Conservation (phyloP, 768 basidiomycete genomes). For the Naganishia randhawae region DNA sequence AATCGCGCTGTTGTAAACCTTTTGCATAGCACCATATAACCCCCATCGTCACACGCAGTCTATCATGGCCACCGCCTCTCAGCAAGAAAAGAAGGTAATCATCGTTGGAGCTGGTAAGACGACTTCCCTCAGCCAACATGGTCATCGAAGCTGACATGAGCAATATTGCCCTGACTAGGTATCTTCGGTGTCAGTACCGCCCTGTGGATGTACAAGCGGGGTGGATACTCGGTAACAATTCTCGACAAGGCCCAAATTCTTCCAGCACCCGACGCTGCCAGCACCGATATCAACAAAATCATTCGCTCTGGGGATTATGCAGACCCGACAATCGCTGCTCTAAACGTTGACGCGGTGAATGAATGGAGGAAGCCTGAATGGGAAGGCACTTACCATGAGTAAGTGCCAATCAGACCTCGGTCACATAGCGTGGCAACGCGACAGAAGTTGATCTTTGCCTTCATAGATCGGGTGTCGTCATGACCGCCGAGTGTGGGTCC, state of each 20-base stretch:
- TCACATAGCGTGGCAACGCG: not conserved
- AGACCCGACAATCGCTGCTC: conserved; percentile 50
- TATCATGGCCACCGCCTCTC: conserved; percentile 1
- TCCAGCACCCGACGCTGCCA: conserved; percentile 79
- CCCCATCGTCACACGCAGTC: not conserved
- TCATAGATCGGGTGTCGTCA: conserved; percentile 63
- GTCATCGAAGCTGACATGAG: not conserved
- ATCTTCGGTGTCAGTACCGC: conserved; percentile 86
- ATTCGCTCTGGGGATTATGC: conserved; percentile 50
- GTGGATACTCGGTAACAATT: conserved; percentile 69
- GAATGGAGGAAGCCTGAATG: conserved; percentile 64
- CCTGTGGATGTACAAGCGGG: conserved; percentile 62
- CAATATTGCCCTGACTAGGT: conserved; percentile 30
- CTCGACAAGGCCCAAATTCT: conserved; percentile 67
- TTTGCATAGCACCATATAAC: not conserved
- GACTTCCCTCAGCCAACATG: not conserved
- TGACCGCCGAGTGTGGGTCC: conserved; percentile 14
- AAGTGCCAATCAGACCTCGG: conserved; percentile 37
- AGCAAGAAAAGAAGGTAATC: conserved; percentile 52
- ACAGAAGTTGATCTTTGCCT: not conserved
- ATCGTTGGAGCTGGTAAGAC: conserved; percentile 68
- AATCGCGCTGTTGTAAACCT: no score
- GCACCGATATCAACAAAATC: conserved; percentile 52
- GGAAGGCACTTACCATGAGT: conserved; percentile 71
- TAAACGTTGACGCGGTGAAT: conserved; percentile 72